Evolutionary conservation across 2,329 filamentous ascomycete genomes (phyloP).

Genomic region (Eutypa lata): DNA sequence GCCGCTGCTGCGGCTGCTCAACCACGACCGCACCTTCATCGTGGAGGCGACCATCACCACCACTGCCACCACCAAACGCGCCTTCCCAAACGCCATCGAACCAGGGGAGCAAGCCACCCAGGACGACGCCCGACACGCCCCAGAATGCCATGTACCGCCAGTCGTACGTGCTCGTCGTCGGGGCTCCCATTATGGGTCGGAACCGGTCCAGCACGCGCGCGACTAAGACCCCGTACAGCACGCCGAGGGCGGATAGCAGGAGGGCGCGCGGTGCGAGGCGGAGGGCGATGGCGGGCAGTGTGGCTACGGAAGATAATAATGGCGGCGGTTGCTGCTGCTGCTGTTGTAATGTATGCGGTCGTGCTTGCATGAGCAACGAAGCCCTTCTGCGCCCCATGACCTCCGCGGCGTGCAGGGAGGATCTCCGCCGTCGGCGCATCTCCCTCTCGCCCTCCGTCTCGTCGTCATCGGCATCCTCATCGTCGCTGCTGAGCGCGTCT

Average conservation of each 20-base stretch:
- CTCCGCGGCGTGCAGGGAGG: constrained; percentile 27
- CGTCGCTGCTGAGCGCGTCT: constrained; percentile 5
- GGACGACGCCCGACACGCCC: constrained; percentile 72
- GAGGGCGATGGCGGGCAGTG: constrained; percentile 29
- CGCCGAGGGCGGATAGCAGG: constrained; percentile 74
- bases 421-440: constrained; percentile 33
- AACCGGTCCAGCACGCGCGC: constrained; percentile 74
- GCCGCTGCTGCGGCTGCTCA: constrained; percentile 26
- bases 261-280: constrained; percentile 55
- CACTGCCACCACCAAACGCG: constrained; percentile 34
- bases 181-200: constrained; percentile 46
- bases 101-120: constrained; percentile 81
- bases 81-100: constrained; percentile 74
- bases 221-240: constrained; percentile 79
- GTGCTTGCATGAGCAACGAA: not conserved
- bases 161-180: constrained; percentile 38
- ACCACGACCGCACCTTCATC: constrained; percentile 9
- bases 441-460: constrained; percentile 24
- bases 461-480: constrained; percentile 27
- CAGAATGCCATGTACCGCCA: constrained; percentile 75
- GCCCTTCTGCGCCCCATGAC: not conserved
- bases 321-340: constrained; percentile 4
- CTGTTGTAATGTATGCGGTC: too few relatives aligned
- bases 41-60: constrained; percentile 5
- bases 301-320: constrained; percentile 23